Conservation (phyloP, 2,329 filamentous ascomycete genomes). For the Aspergillus piperis region DNA sequence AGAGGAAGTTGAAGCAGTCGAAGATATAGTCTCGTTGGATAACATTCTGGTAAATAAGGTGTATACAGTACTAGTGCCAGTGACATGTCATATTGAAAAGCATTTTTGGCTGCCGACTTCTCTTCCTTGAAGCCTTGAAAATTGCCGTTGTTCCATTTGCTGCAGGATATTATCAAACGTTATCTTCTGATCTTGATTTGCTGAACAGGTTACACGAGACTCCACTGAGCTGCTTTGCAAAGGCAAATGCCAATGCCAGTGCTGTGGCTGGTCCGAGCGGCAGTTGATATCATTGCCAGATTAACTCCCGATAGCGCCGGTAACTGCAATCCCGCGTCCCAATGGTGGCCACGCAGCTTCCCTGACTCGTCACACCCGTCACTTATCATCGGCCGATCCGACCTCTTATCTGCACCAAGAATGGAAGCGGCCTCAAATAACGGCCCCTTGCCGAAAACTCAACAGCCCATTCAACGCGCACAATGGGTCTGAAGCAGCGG, state of each 20-base stretch:
- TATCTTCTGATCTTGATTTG: background rate
- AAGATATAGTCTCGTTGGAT: conserved; percentile 26
- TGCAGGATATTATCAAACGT: no score
- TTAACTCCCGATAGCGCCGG: background rate
- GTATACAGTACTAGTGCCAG: background rate
- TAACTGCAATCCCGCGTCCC: background rate
- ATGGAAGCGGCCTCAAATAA: background rate
- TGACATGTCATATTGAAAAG: background rate
- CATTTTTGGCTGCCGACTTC: no score
- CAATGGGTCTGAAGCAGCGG: conserved; percentile 15
- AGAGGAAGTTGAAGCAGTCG: conserved; percentile 31
- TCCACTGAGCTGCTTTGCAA: background rate
- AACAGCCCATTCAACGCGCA: background rate
- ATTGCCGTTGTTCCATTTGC: no score
- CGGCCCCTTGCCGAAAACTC: background rate
- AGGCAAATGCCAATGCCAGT: no score
- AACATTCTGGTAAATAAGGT: background rate
- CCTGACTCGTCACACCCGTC: background rate
- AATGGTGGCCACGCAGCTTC: background rate
- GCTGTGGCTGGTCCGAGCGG: background rate
- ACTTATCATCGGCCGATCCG: background rate
- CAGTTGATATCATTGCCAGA: background rate
- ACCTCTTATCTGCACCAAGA: background rate
- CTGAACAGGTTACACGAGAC: background rate
- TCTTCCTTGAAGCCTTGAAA: no score